These are phyloP conservation scores for Polychaeton citri DNA, from an alignment of 2,329 filamentous ascomycete genomes.

Conservation along the genomic window DNA sequence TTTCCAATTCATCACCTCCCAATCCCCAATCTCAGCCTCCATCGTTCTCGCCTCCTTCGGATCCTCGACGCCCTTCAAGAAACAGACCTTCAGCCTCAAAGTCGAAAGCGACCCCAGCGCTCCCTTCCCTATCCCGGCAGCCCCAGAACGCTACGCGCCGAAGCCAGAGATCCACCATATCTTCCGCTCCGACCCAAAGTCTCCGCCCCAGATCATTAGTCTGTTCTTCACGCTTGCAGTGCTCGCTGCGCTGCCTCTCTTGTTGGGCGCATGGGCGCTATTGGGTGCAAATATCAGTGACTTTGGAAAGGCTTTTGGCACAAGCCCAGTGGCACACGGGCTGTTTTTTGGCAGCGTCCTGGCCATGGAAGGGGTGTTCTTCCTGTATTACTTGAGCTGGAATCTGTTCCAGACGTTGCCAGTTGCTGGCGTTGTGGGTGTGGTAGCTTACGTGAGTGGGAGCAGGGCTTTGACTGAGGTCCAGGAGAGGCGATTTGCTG, in stretches of 20 bases:
- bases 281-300: conserved; percentile 77
- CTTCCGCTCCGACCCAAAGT: conserved; percentile 69
- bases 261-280: conserved; percentile 61
- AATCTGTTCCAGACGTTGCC: conserved; percentile 83
- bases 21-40: conserved; percentile 60
- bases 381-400: conserved; percentile 87
- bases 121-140: conserved; percentile 47
- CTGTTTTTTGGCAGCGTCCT: conserved; percentile 80
- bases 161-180: conserved; percentile 78
- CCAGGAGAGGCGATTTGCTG: conserved; percentile 71
- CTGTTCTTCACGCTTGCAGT: conserved; percentile 64
- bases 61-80: conserved; percentile 51
- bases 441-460: conserved; percentile 71
- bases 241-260: conserved; percentile 55
- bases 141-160: conserved; percentile 71
- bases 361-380: conserved; percentile 82
- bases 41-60: conserved; percentile 82
- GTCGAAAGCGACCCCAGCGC: conserved; percentile 50
- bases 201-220: conserved; percentile 67
- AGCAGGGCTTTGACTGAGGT: conserved; percentile 86
- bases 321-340: conserved; percentile 66
- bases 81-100: conserved; percentile 58
- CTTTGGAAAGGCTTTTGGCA: conserved; percentile 57
- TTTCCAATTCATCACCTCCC: conserved; percentile 58
- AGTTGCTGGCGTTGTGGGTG: conserved; percentile 51